These are phyloP conservation scores for Lasiodiplodia sp. DNA, from an alignment of 2,329 filamentous ascomycete genomes.

Conservation along the genomic window DNA sequence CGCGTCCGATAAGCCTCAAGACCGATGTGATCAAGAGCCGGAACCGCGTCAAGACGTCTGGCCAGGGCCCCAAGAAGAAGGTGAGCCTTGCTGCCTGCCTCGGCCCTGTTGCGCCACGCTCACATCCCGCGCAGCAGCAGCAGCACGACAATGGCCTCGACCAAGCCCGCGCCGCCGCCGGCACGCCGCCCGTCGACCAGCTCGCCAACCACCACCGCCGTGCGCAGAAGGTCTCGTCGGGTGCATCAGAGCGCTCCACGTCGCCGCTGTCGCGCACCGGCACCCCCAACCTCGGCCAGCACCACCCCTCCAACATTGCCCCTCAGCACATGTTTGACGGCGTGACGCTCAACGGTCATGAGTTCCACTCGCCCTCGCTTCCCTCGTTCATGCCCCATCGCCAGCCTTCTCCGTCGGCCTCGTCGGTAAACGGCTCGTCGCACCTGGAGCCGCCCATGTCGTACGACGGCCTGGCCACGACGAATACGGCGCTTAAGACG, in stretches of 20 bases:
- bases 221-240: slow-evolving; percentile 75
- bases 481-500: slow-evolving; percentile 90
- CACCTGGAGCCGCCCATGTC: slow-evolving; percentile 75
- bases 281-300: slow-evolving; percentile 73
- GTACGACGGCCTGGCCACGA: slow-evolving; percentile 79
- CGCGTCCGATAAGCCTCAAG: slow-evolving; percentile 94
- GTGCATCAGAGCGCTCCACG: slow-evolving; percentile 75
- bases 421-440: slow-evolving; percentile 67
- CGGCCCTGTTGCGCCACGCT: not conserved
- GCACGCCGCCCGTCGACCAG: slow-evolving; percentile 53
- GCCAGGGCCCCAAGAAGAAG: slow-evolving; percentile 82
- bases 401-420: slow-evolving; percentile 62
- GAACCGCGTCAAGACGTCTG: slow-evolving; percentile 93
- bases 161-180: slow-evolving; percentile 19
- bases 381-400: slow-evolving; percentile 52
- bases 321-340: slow-evolving; percentile 82
- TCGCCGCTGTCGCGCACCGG: slow-evolving; percentile 81
- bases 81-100: slow-evolving; percentile 55
- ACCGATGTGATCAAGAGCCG: slow-evolving; percentile 99
- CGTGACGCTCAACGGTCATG: slow-evolving; percentile 70
- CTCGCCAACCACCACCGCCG: slow-evolving; percentile 69
- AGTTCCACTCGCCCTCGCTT: slow-evolving; percentile 66
- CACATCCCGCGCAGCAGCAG: slow-evolving; percentile 32
- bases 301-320: slow-evolving; percentile 69
- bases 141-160: slow-evolving; percentile 61